phyloP scores from a whole-genome alignment of 768 basidiomycete species.

The Xerocomellus dryophilus region DNA sequence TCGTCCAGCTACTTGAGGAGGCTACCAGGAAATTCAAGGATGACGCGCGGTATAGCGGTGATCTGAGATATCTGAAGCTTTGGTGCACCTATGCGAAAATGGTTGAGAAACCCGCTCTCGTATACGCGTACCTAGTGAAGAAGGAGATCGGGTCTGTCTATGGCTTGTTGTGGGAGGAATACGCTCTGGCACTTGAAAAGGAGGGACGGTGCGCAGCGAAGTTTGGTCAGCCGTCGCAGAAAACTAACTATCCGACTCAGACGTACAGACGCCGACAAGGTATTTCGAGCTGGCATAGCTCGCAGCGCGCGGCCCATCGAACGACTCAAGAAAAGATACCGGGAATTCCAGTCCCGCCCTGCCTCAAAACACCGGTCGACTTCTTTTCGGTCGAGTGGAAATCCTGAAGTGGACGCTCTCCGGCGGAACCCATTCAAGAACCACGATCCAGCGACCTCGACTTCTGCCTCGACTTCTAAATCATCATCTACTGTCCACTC shows the following conservation, averaged over 20 bases:
- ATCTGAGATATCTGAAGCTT: conserved; percentile 86
- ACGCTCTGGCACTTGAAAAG: conserved; percentile 74
- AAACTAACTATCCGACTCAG: conserved; percentile 38
- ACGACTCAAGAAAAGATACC: conserved; percentile 76
- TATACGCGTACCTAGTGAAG: conserved; percentile 71
- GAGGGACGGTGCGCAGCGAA: conserved; percentile 61
- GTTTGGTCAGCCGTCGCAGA: neutral
- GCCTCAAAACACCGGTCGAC: conserved; percentile 27
- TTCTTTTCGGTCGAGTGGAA: conserved; percentile 27
- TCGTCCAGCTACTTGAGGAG: conserved; percentile 79
- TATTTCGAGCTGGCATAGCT: conserved; percentile 80
- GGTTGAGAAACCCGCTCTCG: conserved; percentile 64
- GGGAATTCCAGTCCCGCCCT: conserved; percentile 67
- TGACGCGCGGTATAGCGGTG: conserved; percentile 81
- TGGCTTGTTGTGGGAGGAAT: conserved; percentile 87
- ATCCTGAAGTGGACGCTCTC: conserved; percentile 28
- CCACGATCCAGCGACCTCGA: conserved; percentile 29
- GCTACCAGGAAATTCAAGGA: conserved; percentile 77
- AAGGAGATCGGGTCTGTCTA: conserved; percentile 75
- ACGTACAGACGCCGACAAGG: conserved; percentile 69
- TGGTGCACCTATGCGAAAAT: conserved; percentile 87
- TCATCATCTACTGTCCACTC: conserved; percentile 22
- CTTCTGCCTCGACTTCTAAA: conserved; percentile 30
- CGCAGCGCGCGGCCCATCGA: conserved; percentile 80
- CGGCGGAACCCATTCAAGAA: conserved; percentile 40